A percentile compares a stretch with the other conserved stretches of the same genome.
Evolutionary conservation across 2,329 filamentous ascomycete genomes (phyloP).

Genomic region (Incumbomyces delicatus): DNA sequence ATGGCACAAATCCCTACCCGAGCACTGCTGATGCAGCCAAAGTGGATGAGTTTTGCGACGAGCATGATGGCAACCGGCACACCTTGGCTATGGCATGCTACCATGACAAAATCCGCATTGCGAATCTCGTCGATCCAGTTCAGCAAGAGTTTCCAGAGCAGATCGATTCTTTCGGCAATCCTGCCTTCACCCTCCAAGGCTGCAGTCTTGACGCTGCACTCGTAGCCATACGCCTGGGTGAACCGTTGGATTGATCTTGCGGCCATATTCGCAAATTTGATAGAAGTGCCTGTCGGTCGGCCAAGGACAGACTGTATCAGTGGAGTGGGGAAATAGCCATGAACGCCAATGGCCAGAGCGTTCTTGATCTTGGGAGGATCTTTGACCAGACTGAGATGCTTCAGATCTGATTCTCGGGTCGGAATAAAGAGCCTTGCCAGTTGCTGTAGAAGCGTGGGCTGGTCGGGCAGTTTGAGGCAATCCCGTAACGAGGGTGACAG

Average conservation of each 20-base stretch:
- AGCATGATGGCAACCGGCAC: conserved; percentile 91
- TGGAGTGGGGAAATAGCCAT: conserved; percentile 84
- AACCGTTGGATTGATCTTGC: conserved; percentile 76
- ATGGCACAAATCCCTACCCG: conserved; percentile 78
- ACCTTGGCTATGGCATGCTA: conserved; percentile 93
- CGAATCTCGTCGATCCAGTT: conserved; percentile 92
- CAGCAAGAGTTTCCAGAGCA: conserved; percentile 85
- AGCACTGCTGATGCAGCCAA: conserved; percentile 65
- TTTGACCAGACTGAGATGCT: conserved; percentile 63
- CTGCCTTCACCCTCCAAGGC: conserved; percentile 91
- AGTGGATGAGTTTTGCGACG: conserved; percentile 80
- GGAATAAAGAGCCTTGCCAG: conserved; percentile 36
- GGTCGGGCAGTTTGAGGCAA: conserved; percentile 35
- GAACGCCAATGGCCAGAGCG: conserved; percentile 85
- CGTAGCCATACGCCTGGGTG: conserved; percentile 63
- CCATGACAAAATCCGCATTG: conserved; percentile 74
- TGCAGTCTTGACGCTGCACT: conserved; percentile 82
- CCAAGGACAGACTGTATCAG: conserved; percentile 84
- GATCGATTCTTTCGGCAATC: conserved; percentile 78
- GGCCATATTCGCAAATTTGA: conserved; percentile 81
- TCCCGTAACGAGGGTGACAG: conserved; percentile 39
- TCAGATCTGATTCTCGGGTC: conserved; percentile 49
- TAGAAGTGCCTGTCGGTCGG: conserved; percentile 88
- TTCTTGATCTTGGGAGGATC: conserved; percentile 66
- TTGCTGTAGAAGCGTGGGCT: conserved; percentile 56